Evolutionary conservation across 2,329 filamentous ascomycete genomes (phyloP).

Genomic region (Arthrobotrys musiformis): DNA sequence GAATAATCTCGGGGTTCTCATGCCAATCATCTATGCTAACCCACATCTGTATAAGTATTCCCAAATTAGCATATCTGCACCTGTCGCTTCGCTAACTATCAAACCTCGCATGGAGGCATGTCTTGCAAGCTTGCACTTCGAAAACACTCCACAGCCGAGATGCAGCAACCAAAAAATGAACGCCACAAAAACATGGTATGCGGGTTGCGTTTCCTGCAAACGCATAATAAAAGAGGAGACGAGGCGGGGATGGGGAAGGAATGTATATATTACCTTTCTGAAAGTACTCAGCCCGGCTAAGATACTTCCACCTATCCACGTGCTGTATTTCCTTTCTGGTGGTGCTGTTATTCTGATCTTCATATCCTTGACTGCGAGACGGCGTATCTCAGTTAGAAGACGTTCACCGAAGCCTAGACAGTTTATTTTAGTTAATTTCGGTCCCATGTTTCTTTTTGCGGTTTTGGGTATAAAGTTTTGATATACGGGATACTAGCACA

Average conservation of each 20-base stretch:
- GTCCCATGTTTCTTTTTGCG: conserved; percentile 3
- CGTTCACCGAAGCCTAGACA: conserved; percentile 81
- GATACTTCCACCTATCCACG: conserved; percentile 98
- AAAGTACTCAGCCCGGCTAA: conserved; percentile 96
- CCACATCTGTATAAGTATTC: conserved; percentile 80
- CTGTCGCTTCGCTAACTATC: conserved; percentile 30
- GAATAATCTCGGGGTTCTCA: conserved; percentile 98
- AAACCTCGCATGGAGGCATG: conserved; percentile 23
- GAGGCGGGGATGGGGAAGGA: background rate
- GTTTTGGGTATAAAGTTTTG: conserved; percentile 13
- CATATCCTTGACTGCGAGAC: conserved; percentile 97
- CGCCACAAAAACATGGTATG: conserved; percentile 48
- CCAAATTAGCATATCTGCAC: conserved; percentile 50
- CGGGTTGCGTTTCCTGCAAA: conserved; percentile 23
- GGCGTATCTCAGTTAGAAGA: conserved; percentile 88
- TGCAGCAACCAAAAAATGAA: conserved; percentile 41
- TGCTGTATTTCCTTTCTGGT: conserved; percentile 97
- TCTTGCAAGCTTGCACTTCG: background rate
- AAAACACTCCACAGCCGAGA: conserved; percentile 24
- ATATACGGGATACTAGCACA: background rate
- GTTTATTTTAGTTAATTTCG: background rate
- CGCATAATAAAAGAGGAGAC: background rate
- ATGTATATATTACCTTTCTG: conserved; percentile 79
- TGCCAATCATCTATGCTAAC: conserved; percentile 99
- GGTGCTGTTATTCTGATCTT: conserved; percentile 99